A percentile compares a stretch with the other conserved stretches of the same genome.
phyloP scores from a whole-genome alignment of 495 filamentous ascomycete species.

The Hypoxylon intermedium region DNA sequence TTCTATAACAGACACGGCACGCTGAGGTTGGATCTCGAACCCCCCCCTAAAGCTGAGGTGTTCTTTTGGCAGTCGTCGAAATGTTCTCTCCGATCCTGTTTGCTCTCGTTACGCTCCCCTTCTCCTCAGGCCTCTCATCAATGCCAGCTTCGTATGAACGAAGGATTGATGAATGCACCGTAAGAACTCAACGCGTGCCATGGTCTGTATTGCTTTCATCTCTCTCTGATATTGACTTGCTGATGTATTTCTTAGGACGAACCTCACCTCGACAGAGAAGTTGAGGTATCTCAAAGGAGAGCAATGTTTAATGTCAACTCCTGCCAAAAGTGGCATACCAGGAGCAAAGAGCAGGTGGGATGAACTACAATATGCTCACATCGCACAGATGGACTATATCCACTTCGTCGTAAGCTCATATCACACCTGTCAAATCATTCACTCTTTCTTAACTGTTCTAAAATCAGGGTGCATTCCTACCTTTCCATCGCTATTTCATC shows the following conservation, averaged over 20 bases:
- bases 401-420: conserved; percentile 45
- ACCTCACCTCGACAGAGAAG: conserved; percentile 48
- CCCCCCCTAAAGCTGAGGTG: not conserved
- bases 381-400: conserved; percentile 40
- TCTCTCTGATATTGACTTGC: not conserved
- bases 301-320: conserved; percentile 51
- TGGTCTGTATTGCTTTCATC: conserved; percentile 2
- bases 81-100: conserved; percentile 12
- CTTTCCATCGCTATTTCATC: conserved; percentile 60
- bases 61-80: not conserved
- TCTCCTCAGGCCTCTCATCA: conserved; percentile 2
- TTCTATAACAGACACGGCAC: not conserved
- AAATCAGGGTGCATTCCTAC: conserved; percentile 50
- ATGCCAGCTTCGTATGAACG: not conserved
- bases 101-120: not conserved
- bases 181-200: conserved; percentile 8
- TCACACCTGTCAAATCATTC: not conserved
- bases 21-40: no score
- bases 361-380: conserved; percentile 52
- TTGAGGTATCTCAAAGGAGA: conserved; percentile 53
- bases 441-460: not conserved
- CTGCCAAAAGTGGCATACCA: conserved; percentile 38
- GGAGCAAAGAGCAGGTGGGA: conserved; percentile 51
- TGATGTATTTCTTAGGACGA: conserved; percentile 39
- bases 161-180: conserved; percentile 1